Evolutionary conservation across 257 asterid genomes (phyloP), one percentile per base, ranked within the genome.

Genomic region (Catharanthus roseus): DNA sequence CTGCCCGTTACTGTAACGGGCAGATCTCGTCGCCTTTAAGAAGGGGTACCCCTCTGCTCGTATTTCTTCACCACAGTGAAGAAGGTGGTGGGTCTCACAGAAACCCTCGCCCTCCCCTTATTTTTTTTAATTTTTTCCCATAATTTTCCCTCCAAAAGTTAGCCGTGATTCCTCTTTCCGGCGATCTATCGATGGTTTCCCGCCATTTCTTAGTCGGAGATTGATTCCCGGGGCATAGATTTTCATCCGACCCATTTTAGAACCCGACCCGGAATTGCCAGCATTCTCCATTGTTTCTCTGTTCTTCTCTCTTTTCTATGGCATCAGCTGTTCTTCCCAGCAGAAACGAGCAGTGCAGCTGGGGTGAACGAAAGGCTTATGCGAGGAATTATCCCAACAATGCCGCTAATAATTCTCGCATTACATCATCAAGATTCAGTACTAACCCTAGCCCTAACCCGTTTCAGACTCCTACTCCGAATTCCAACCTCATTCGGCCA

Each of bases 241-340:
- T 3, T 12, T 24, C 50, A 36, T 0, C 26, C 24, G 18, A 26
- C 29, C 63, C 28, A 34, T n/a, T n/a, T 47, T 19, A 41, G 16
- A 19, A 33, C 7, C 70, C 39, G 39, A 45, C 33, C 33, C 38
- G 24, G 5, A 4, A 38, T 38, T 38, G 5, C 3, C 8, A 13
- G n/a, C 29, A 12, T 15, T 10, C 34, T 1, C 19, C n/a, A n/a
- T n/a, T n/a, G n/a, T n/a, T n/a, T 38, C 8, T 38, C 42, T 38
- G 3, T 38, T 26, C 23, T 3, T 67, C 18, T 21, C 3, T 54
- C 41, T 15, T 1, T 61, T 24, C 44, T 29, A 77, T 81, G 85
- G 76, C 85, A 6, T 77, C 82, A 4, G 85, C 82, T 38, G 82
- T 81, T 57, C 44, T 81, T 9, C 16, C 80, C n/a, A 73, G 76